phyloP scores from a whole-genome alignment of 108 stramenopile genomes.

The Parietichytrium sp. region DNA sequence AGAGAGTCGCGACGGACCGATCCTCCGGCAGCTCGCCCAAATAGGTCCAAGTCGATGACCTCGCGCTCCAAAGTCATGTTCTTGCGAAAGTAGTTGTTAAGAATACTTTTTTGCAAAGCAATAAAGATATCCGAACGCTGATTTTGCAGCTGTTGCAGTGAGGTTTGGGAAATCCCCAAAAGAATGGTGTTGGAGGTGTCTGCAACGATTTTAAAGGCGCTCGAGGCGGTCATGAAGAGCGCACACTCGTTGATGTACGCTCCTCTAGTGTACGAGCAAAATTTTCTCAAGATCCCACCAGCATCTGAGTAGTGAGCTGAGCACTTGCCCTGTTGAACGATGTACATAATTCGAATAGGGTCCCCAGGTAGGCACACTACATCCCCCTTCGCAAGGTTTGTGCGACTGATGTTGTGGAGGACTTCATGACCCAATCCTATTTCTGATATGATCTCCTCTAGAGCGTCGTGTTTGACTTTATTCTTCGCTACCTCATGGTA shows the following conservation, averaged over 20 bases:
- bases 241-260: conserved; percentile 27
- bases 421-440: background rate
- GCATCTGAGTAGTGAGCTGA: background rate
- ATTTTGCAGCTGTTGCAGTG: background rate
- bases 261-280: background rate
- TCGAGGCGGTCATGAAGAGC: background rate
- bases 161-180: background rate
- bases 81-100: background rate
- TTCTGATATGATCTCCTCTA: background rate
- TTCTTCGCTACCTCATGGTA: conserved; percentile 5
- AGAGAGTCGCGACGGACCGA: too few relatives aligned
- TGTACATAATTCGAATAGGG: background rate
- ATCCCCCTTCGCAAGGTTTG: background rate
- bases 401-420: background rate
- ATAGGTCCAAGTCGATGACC: background rate
- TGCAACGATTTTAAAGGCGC: background rate
- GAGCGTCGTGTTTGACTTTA: conserved; percentile 18
- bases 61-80: conserved; percentile 19
- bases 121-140: background rate
- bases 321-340: conserved; percentile 8
- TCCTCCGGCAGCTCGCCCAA: too few relatives aligned
- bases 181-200: background rate
- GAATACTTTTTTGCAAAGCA: background rate
- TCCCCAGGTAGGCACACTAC: background rate
- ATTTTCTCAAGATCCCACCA: background rate